Evolutionary conservation across 106 monocot species (phyloP).

Genomic region (Posidonia australis): DNA sequence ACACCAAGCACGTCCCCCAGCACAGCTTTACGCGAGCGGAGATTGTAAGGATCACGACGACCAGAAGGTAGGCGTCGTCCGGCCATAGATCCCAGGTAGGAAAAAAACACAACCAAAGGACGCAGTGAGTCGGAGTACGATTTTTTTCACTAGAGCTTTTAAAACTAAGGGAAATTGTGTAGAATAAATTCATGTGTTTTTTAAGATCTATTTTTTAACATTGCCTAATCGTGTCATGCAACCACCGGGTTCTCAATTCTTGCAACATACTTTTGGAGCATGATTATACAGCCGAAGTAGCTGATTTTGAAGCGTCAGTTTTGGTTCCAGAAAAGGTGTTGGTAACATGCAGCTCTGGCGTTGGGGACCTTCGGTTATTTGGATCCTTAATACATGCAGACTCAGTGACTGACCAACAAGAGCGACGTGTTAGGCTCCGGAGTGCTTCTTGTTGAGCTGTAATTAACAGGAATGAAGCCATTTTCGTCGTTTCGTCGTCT

Average conservation of each 20-base stretch:
- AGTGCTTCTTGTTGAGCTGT: background rate
- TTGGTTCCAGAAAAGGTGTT: background rate
- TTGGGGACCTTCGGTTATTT: conserved; percentile 3
- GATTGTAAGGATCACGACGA: no score
- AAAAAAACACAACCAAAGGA: no score
- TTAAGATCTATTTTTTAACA: no score
- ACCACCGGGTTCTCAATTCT: conserved; percentile 40
- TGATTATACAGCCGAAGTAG: conserved; percentile 26
- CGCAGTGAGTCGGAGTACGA: no score
- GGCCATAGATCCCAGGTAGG: no score
- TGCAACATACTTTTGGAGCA: conserved; percentile 34
- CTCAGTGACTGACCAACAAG: background rate
- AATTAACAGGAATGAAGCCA: background rate
- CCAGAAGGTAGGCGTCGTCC: no score
- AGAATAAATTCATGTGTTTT: no score
- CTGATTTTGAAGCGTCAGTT: conserved; percentile 32
- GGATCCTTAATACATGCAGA: conserved; percentile 2
- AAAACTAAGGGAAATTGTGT: no score
- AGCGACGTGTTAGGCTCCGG: conserved; percentile 1
- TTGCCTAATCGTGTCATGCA: no score
- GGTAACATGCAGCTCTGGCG: conserved; percentile 1
- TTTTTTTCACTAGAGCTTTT: no score
- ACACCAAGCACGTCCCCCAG: no score
- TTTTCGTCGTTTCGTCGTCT: background rate
- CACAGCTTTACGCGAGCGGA: no score